These are phyloP conservation scores for Bimuria novae-zelandiae DNA, from an alignment of 2,329 filamentous ascomycete genomes.

Conservation along the genomic window DNA sequence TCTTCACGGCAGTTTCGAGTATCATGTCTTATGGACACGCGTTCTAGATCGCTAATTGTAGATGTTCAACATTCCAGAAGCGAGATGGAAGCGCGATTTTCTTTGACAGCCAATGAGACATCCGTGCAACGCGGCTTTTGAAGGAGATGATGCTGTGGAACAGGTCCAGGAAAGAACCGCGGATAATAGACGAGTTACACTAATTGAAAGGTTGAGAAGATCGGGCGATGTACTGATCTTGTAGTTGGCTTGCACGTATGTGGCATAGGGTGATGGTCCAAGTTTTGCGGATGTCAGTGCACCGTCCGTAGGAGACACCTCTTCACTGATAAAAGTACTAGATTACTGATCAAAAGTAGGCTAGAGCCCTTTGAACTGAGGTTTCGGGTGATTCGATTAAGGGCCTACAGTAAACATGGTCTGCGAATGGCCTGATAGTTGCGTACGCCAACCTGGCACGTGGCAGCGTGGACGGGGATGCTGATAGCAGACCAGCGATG, in stretches of 20 bases:
- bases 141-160: neutral
- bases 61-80: slow-evolving; percentile 6
- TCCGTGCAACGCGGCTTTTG: neutral
- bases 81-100: neutral
- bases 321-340: neutral
- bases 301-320: neutral
- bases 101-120: slow-evolving; percentile 5
- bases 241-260: neutral
- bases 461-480: no score
- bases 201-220: neutral
- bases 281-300: slow-evolving; percentile 1
- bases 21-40: neutral
- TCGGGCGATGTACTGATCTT: neutral
- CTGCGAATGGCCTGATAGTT: no score
- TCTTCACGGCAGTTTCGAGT: neutral
- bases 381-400: neutral
- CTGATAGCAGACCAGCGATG: no score
- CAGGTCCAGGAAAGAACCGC: neutral
- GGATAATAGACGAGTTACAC: neutral
- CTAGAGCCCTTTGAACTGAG: neutral
- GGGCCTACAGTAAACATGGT: no score
- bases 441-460: no score
- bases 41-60: slow-evolving; percentile 5
- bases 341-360: neutral
- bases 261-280: neutral